phyloP scores from a whole-genome alignment of 805 yeast species.

The Metschnikowia amazonensis region DNA sequence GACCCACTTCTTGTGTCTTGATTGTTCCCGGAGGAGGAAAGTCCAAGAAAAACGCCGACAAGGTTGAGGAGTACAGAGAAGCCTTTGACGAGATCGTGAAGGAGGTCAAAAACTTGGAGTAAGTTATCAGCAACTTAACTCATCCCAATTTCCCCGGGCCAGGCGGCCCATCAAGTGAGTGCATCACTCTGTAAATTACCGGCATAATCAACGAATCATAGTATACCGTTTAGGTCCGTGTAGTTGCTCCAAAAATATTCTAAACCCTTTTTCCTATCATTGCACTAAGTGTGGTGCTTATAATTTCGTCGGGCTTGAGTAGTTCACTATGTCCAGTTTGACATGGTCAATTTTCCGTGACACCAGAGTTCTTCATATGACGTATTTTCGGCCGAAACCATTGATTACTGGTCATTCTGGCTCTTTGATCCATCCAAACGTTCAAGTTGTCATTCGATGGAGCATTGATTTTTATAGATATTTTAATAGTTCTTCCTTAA shows the following conservation, averaged over 20 bases:
- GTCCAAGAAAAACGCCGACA: constrained; percentile 67
- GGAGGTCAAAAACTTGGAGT: constrained; percentile 57
- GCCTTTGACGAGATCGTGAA: constrained; percentile 88
- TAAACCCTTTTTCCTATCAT: too few species aligned
- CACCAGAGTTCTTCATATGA: too few species aligned
- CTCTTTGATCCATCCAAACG: too few species aligned
- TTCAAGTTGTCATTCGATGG: neutral
- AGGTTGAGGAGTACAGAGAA: constrained; percentile 84
- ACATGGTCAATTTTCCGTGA: neutral
- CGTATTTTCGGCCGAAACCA: too few species aligned
- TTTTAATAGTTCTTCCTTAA: too few species aligned
- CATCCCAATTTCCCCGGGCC: constrained; percentile 2
- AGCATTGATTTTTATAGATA: too few species aligned
- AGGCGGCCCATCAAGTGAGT: constrained; percentile 4
- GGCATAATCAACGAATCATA: constrained; percentile 10
- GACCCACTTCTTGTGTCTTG: constrained; percentile 98
- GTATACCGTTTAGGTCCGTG: neutral
- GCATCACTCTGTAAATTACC: constrained; percentile 12
- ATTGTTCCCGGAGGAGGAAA: constrained; percentile 93
- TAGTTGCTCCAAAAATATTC: neutral
- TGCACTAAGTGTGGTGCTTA: neutral
- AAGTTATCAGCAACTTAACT: constrained; percentile 1
- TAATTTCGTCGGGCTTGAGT: neutral
- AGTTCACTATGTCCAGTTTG: neutral
- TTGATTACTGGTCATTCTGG: too few species aligned